Evolutionary conservation across 139 green algal genomes (phyloP).

Genomic region (Chlamydomonas sp.): DNA sequence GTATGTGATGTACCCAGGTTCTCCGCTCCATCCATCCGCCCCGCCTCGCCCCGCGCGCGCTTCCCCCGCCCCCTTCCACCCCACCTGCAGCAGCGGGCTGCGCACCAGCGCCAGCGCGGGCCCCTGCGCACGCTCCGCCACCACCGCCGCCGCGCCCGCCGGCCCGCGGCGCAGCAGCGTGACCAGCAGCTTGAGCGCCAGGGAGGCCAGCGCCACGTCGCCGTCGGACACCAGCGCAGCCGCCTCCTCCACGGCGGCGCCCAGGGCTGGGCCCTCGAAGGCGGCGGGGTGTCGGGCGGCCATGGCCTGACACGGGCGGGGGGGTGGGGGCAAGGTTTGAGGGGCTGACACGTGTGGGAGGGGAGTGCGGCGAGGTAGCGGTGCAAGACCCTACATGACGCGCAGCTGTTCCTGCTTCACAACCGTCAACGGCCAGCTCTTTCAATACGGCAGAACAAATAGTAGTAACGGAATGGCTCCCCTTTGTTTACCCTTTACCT

Average conservation of each 20-base stretch:
- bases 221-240: constrained; percentile 72
- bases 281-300: constrained; percentile 51
- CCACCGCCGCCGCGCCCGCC: constrained; percentile 18
- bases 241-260: constrained; percentile 52
- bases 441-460: no score
- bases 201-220: constrained; percentile 83
- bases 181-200: constrained; percentile 73
- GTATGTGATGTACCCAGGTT: no score
- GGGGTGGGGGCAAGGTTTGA: neutral
- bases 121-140: constrained; percentile 52
- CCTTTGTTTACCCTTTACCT: no score
- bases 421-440: no score
- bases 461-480: no score
- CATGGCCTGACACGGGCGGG: constrained; percentile 55
- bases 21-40: no score
- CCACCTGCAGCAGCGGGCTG: constrained; percentile 85
- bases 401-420: no score
- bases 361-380: no score
- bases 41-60: neutral
- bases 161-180: constrained; percentile 58
- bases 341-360: neutral
- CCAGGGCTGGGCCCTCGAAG: constrained; percentile 33
- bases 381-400: no score
- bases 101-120: constrained; percentile 77
- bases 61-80: constrained; percentile 70